A percentile compares a stretch with the other conserved stretches of the same genome.
These are phyloP conservation scores for Cryphonectria parasitica DNA, from an alignment of 2,329 filamentous ascomycete genomes.

Conservation along the genomic window DNA sequence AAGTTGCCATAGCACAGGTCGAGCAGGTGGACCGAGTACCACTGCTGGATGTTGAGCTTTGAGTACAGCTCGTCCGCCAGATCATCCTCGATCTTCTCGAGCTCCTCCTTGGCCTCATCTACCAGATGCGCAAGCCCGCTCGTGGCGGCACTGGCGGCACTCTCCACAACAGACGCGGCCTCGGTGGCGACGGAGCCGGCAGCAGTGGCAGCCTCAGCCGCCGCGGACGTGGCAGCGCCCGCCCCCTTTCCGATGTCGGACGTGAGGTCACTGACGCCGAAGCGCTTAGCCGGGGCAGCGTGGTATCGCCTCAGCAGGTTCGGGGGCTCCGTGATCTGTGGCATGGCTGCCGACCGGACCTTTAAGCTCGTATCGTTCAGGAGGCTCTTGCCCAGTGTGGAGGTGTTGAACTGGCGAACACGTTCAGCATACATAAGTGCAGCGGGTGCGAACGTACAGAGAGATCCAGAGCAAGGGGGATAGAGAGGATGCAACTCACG, in stretches of 20 bases:
- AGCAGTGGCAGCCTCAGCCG: conserved; percentile 7
- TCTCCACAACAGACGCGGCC: conserved; percentile 22
- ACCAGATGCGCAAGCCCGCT: conserved; percentile 20
- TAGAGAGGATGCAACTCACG: conserved; percentile 34
- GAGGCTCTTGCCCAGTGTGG: conserved; percentile 44
- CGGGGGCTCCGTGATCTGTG: conserved; percentile 32
- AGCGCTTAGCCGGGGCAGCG: conserved; percentile 32
- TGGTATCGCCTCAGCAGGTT: conserved; percentile 34
- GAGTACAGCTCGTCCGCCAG: conserved; percentile 34
- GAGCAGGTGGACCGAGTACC: conserved; percentile 40
- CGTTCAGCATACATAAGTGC: conserved; percentile 3
- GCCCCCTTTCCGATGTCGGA: conserved; percentile 29
- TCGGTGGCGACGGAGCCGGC: conserved; percentile 18
- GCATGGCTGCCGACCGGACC: conserved; percentile 12
- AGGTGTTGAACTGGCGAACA: conserved; percentile 44
- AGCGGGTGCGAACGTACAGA: conserved; percentile 6
- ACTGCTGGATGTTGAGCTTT: conserved; percentile 39
- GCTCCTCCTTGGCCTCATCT: conserved; percentile 29
- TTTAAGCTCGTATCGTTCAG: conserved; percentile 34
- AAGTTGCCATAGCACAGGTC: conserved; percentile 39
- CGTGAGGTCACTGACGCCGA: conserved; percentile 31
- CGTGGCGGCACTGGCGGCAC: conserved; percentile 24
- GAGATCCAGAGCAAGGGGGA: too few species aligned
- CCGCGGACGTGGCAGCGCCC: not conserved
- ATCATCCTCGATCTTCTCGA: conserved; percentile 32